Evolutionary conservation across 1,284 basidiomycete genomes (phyloP), one percentile per base, ranked within the genome.

Genomic region (Cerrena zonata): DNA sequence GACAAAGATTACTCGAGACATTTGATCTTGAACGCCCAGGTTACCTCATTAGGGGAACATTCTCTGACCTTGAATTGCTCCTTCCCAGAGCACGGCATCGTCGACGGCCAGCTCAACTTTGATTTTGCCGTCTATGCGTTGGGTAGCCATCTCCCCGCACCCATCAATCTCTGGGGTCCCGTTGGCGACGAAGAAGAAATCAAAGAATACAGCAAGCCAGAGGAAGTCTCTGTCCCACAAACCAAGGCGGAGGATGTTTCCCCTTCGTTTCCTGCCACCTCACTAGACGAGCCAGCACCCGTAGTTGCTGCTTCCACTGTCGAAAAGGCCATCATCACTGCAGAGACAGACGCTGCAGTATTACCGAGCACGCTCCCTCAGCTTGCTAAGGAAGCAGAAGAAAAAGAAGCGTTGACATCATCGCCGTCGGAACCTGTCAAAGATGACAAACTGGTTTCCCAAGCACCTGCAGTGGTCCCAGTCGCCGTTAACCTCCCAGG

Each of bases 51-150:
- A 50, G 57, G 66, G 22, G 56, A 68, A 5, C 65, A 75, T 56
- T 65, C 69, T 22, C 63, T 85, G 44, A 77, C 72, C 0, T 71
- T 81, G 43, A 73, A 70, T 25, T 68, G 61, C 48, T 59, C 74
- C 0, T 78, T 77, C 61, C 75, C 77, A 0, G 74, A 79, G 49
- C 61, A 69, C 48, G 72, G 70, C 13, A 61, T 75, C 38, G 39
- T 51, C 10, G 48, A 53, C 18, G 47, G 49, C 19, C 58, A 55
- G 11, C 53, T 75, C 18, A 56, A 62, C 38, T 84, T 79, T 55
- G 78, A 82, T 56, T 83, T 77, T 55, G 69, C 72, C 13, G 66
- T 83, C 23, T 82, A 82, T 54, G 80, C 81, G 0, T 73, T 82
- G 2, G 81, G 81, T 2, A 77, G 78, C 12, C 73, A 75, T 43